Percentiles rank a stretch among this genome's conserved stretches.
Conservation (phyloP, 441 rosid genomes). For the Euphorbia neoarborescens region DNA sequence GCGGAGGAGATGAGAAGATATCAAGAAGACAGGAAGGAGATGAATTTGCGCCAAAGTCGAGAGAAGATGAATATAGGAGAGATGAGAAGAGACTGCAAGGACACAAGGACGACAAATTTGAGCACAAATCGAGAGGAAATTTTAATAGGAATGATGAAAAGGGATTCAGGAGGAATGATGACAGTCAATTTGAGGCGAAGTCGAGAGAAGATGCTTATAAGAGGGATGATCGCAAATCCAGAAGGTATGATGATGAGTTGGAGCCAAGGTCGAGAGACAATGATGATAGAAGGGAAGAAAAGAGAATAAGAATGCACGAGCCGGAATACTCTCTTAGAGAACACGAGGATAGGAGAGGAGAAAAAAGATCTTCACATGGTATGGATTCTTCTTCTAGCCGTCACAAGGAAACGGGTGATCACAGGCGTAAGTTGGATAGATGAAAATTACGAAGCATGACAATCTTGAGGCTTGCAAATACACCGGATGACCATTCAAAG, state of each 20-base stretch:
- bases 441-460: not conserved
- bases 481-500: conserved; percentile 6
- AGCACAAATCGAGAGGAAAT: conserved; percentile 21
- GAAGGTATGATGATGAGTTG: conserved; percentile 22
- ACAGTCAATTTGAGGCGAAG: conserved; percentile 15
- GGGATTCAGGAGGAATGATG: conserved; percentile 23
- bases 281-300: conserved; percentile 26
- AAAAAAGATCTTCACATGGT: conserved; percentile 21
- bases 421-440: conserved; percentile 23
- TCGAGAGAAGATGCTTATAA: conserved; percentile 18
- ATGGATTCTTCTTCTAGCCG: conserved; percentile 31
- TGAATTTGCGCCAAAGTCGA: conserved; percentile 26
- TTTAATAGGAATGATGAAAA: conserved; percentile 26
- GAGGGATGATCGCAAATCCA: conserved; percentile 26
- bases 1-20: conserved; percentile 33
- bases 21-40: conserved; percentile 29
- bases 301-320: conserved; percentile 26
- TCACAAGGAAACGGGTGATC: conserved; percentile 30
- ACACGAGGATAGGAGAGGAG: conserved; percentile 27
- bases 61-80: conserved; percentile 30
- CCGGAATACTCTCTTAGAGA: conserved; percentile 34
- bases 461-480: not conserved
- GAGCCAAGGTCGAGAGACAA: conserved; percentile 26
- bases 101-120: conserved; percentile 17
- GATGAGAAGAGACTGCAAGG: conserved; percentile 33